Base-by-base conservation (phyloP, 441 rosid genomes). In the Erodium chrysanthum region DNA sequence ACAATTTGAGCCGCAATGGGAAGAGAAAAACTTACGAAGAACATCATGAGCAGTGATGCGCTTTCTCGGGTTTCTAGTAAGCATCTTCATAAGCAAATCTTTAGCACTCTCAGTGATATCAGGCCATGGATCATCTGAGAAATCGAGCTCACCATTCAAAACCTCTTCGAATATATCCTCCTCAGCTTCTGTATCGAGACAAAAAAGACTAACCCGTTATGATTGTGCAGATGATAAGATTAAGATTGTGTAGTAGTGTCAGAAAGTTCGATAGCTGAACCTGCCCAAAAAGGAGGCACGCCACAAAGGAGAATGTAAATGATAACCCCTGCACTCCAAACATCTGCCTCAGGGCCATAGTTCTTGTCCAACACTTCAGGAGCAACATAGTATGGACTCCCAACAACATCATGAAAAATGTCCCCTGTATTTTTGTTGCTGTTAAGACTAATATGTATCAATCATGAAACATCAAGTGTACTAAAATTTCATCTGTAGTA, bases 151-250 rank as follows among this genome's bases (percentile, higher is more conserved):
- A 59, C 98, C 97, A 77, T 81, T 88, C 74, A 91, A 82, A 77
- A 93, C 98, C 76, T 93, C 96, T 76, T 93, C 95, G 71, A 93
- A 93, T 77, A 93, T 89, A 63, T 97, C 98, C 77, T 91, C 96
- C 74, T 93, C 97, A 79, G 92, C 78, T 83, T 93, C 98, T 93
- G 85, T 76, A 64, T 58, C 71, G 76, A 66, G 69, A 68, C 8
- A 68, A 7, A 56, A 67, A 56, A 10, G 5, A 42, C 62, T 59
- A 68, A 68, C 67, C 69, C 3, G 69, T 20, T 52, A 25, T 63
- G 77, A 58, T 74, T n/a, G 17, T n/a, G 6, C 11, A 12, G 21
- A 14, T n/a, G 59, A 14, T 50, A 25, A 37, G 18, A 12, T 23
- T n/a, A 17, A 25, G 29, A 25, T 25, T 25, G 29, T 25, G 2